Evolutionary conservation across 208 protist genomes (phyloP).

Genomic region (Herpetomonas muscarum): DNA sequence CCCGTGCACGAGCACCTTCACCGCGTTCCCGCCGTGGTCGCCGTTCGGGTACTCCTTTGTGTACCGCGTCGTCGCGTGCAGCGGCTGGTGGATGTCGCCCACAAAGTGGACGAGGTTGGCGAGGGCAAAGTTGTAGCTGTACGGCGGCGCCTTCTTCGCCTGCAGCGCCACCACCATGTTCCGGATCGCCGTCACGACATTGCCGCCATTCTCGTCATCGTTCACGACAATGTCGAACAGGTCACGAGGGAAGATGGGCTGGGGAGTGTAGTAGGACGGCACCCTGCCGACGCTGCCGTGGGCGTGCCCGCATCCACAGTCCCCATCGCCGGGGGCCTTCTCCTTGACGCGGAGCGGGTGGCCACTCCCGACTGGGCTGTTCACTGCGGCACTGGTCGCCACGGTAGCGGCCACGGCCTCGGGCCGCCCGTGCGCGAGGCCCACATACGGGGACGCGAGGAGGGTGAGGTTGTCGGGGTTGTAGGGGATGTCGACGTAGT

Average conservation of each 20-base stretch:
- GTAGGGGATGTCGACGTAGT: conserved; percentile 69
- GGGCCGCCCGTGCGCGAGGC: no score
- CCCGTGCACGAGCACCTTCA: conserved; percentile 29
- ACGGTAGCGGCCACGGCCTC: background rate
- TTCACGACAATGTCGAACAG: background rate
- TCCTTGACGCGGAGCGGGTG: no score
- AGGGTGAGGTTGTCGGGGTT: conserved; percentile 44
- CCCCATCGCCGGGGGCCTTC: no score
- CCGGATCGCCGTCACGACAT: conserved; percentile 25
- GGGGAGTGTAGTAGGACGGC: background rate
- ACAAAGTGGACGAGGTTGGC: conserved; percentile 77
- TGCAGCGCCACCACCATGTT: conserved; percentile 23
- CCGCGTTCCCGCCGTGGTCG: conserved; percentile 70
- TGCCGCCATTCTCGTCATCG: conserved; percentile 5
- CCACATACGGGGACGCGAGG: conserved; percentile 9
- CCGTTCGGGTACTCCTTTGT: conserved; percentile 44
- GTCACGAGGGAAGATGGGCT: background rate
- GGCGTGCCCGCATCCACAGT: no score
- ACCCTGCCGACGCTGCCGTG: no score
- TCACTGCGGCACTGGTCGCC: no score
- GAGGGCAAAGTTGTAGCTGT: conserved; percentile 60
- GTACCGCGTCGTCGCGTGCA: conserved; percentile 55
- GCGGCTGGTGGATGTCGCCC: conserved; percentile 83
- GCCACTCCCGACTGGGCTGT: no score
- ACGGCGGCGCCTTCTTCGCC: conserved; percentile 23